phyloP scores from a whole-genome alignment of 352 stramenopile genomes.

The Phytophthora cajani region DNA sequence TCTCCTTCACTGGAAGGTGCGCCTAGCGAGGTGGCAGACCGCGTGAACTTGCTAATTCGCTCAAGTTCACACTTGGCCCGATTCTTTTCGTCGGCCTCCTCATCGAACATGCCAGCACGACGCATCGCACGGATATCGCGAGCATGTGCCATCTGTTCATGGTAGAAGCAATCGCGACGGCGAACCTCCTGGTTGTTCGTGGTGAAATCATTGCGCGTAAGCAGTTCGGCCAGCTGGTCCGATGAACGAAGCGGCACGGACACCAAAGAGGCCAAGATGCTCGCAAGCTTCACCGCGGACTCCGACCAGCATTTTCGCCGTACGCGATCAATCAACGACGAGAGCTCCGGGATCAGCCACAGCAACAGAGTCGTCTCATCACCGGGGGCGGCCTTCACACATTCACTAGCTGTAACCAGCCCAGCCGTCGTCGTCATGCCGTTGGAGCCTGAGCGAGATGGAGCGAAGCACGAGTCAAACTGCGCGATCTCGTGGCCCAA shows the following conservation, averaged over 20 bases:
- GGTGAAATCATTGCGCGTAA: slow-evolving; percentile 66
- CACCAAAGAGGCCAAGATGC: slow-evolving; percentile 70
- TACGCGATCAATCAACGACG: slow-evolving; percentile 68
- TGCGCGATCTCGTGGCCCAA: slow-evolving; percentile 74
- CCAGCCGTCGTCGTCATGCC: slow-evolving; percentile 45
- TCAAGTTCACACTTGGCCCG: slow-evolving; percentile 70
- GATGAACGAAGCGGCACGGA: slow-evolving; percentile 70
- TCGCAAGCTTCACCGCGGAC: slow-evolving; percentile 70
- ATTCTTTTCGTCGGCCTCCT: slow-evolving; percentile 71
- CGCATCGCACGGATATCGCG: slow-evolving; percentile 72
- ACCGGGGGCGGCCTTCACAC: slow-evolving; percentile 66
- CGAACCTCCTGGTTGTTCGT: slow-evolving; percentile 80
- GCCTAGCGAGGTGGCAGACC: slow-evolving; percentile 40
- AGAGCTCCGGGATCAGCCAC: slow-evolving; percentile 81
- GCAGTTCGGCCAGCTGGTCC: slow-evolving; percentile 62
- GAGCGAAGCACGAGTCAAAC: slow-evolving; percentile 79
- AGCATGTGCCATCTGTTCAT: slow-evolving; percentile 83
- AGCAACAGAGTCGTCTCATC: slow-evolving; percentile 81
- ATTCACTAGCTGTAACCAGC: slow-evolving; percentile 63
- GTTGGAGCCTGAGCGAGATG: slow-evolving; percentile 53
- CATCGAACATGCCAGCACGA: slow-evolving; percentile 57
- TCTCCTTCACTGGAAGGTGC: slow-evolving; percentile 39
- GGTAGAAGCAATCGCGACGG: slow-evolving; percentile 82
- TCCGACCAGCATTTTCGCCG: slow-evolving; percentile 76
- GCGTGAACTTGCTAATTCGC: slow-evolving; percentile 70